Conservation (phyloP, 139 green algal genomes). For the Tetradesmus lagerheimii region DNA sequence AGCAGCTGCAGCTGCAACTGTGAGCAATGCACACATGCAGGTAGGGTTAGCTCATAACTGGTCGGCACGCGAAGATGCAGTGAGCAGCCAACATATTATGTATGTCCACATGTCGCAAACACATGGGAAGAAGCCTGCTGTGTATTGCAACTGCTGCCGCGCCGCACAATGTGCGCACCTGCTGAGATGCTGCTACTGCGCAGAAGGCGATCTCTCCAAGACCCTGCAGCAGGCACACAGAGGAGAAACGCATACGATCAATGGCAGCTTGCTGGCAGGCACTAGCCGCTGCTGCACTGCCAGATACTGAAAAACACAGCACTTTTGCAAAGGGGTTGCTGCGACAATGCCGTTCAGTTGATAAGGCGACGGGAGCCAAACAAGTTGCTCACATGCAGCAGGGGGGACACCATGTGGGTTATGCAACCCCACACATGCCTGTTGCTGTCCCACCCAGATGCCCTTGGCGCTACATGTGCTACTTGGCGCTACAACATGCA, state of each 20-base stretch:
- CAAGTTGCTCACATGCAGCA: too few relatives aligned
- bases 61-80: too few relatives aligned
- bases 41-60: neutral
- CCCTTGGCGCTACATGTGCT: neutral
- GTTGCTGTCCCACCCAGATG: too few relatives aligned
- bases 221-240: slow-evolving; percentile 43
- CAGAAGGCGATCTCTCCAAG: slow-evolving; percentile 99
- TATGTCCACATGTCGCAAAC: neutral
- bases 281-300: neutral
- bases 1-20: neutral
- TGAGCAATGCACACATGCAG: neutral
- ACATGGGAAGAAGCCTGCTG: neutral
- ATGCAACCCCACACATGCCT: too few relatives aligned
- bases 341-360: neutral
- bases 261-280: too few relatives aligned
- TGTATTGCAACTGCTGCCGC: neutral
- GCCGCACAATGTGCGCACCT: slow-evolving; percentile 76
- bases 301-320: neutral
- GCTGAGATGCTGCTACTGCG: slow-evolving; percentile 92
- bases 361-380: too few relatives aligned
- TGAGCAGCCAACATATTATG: too few relatives aligned
- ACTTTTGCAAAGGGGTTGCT: too few relatives aligned
- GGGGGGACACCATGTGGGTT: too few relatives aligned
- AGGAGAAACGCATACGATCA: too few relatives aligned
- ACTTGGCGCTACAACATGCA: too few relatives aligned